Evolutionary conservation across 306 rosid species (phyloP).

Genomic region (Corylus americana): DNA sequence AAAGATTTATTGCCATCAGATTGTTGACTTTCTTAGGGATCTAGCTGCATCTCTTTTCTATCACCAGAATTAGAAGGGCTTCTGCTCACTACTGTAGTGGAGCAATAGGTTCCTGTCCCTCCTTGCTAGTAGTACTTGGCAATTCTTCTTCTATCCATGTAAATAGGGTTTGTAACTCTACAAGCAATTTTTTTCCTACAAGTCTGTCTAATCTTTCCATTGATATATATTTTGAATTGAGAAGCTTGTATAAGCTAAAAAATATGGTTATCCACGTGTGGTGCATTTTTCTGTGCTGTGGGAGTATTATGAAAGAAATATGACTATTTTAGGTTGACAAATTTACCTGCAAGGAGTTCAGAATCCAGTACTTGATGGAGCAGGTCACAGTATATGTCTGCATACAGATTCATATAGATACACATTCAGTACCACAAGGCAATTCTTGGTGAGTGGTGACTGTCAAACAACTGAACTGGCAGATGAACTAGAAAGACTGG

Average conservation of each 20-base stretch:
- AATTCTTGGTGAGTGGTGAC: neutral
- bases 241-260: neutral
- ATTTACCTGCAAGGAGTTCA: slow-evolving; percentile 71
- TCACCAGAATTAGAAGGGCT: neutral
- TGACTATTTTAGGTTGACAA: neutral
- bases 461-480: neutral
- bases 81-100: neutral
- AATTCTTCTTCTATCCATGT: neutral
- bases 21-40: neutral
- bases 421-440: slow-evolving; percentile 5
- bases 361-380: slow-evolving; percentile 72
- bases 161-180: neutral
- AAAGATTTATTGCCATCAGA: neutral
- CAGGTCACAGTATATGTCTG: slow-evolving; percentile 75
- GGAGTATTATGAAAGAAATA: neutral
- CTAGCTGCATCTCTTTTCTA: neutral
- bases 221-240: neutral
- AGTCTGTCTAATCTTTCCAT: neutral
- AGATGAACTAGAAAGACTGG: slow-evolving; percentile 2
- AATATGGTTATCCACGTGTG: neutral
- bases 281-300: neutral
- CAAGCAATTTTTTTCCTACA: neutral
- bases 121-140: neutral
- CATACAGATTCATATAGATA: slow-evolving; percentile 26
- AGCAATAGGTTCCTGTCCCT: neutral